A percentile compares a stretch with the other conserved stretches of the same genome.
These are phyloP conservation scores for Dioscorea cayenensis DNA, from an alignment of 116 monocot species.

Conservation along the genomic window DNA sequence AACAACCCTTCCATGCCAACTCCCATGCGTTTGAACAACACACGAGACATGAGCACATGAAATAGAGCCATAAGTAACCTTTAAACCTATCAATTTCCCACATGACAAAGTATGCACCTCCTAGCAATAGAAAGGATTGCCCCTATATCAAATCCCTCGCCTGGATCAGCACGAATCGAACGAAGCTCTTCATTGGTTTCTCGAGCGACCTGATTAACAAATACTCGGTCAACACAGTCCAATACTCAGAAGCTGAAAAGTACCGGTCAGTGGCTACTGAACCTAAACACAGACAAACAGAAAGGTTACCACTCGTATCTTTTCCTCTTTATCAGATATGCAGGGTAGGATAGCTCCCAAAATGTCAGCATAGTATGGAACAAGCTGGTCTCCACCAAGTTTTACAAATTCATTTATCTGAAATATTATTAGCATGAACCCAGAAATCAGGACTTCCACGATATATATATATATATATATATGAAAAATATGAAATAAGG, in stretches of 20 bases:
- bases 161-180: conserved; percentile 60
- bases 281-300: neutral
- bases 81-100: conserved; percentile 18
- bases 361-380: conserved; percentile 94
- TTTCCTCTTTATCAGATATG: conserved; percentile 98
- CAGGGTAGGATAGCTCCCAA: conserved; percentile 95
- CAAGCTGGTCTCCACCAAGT: conserved; percentile 94
- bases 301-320: conserved; percentile 77
- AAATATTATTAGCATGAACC: conserved; percentile 11
- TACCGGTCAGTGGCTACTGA: neutral
- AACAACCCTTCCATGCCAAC: neutral
- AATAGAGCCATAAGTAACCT: conserved; percentile 15
- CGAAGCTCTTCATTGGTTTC: conserved; percentile 99
- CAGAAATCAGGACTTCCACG: neutral
- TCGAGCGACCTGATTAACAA: conserved; percentile 70
- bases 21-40: neutral
- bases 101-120: conserved; percentile 51
- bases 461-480: neutral
- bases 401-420: conserved; percentile 99
- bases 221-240: neutral
- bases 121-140: conserved; percentile 83
- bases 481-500: neutral
- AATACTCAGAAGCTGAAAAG: neutral
- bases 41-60: conserved; percentile 2
- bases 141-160: conserved; percentile 83